Percentiles rank a stretch among this genome's conserved stretches.
Evolutionary conservation across 805 yeast genomes (phyloP).

Genomic region (Candida anglica): DNA sequence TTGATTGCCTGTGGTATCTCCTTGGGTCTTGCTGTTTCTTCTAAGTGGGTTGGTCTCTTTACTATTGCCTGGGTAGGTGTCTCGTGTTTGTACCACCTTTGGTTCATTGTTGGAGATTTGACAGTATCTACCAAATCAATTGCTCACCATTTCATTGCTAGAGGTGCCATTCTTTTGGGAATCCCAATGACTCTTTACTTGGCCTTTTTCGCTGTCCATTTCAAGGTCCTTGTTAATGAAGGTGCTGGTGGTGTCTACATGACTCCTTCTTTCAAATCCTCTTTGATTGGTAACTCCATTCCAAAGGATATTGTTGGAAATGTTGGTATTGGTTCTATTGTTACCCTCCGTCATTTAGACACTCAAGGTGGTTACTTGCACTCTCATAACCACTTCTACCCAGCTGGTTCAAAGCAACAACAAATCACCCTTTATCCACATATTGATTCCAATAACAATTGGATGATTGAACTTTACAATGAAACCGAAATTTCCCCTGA

Average conservation of each 20-base stretch:
- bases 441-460: constrained; percentile 67
- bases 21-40: constrained; percentile 68
- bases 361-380: constrained; percentile 81
- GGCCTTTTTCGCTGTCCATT: constrained; percentile 60
- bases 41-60: constrained; percentile 84
- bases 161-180: constrained; percentile 53
- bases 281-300: constrained; percentile 55
- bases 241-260: constrained; percentile 73
- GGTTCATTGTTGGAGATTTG: constrained; percentile 74
- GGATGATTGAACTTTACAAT: constrained; percentile 68
- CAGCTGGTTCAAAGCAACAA: constrained; percentile 80
- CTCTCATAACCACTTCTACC: constrained; percentile 69
- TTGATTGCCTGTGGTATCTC: constrained; percentile 61
- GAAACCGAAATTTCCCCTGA: constrained; percentile 50
- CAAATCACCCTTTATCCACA: constrained; percentile 80
- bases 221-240: constrained; percentile 51
- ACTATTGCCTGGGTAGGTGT: constrained; percentile 77
- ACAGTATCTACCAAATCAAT: constrained; percentile 42
- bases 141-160: constrained; percentile 42
- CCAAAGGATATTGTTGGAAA: constrained; percentile 58
- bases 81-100: constrained; percentile 55
- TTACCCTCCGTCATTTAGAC: constrained; percentile 63
- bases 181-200: constrained; percentile 57
- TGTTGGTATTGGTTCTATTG: constrained; percentile 69
- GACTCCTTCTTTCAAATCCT: constrained; percentile 67